A percentile compares a stretch with the other conserved stretches of the same genome.
These are phyloP conservation scores for Stephanodiscus minutulus DNA, from an alignment of 108 stramenopile species.

Conservation along the genomic window DNA sequence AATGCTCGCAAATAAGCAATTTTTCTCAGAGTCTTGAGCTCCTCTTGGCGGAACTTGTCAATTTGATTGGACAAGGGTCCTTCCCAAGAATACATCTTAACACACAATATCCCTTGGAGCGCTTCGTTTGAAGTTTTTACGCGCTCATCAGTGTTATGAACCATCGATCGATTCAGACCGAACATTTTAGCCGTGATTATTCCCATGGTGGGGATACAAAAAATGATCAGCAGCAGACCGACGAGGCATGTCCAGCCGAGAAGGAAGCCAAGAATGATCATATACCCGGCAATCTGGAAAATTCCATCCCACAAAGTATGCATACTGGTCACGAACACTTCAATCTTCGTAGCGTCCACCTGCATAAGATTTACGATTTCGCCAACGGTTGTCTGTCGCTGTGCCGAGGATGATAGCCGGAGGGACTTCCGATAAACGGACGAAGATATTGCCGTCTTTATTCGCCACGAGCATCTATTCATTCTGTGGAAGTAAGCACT, in stretches of 20 bases:
- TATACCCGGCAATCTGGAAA: constrained; percentile 76
- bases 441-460: constrained; percentile 65
- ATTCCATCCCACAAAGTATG: constrained; percentile 81
- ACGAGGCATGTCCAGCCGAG: constrained; percentile 81
- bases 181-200: constrained; percentile 67
- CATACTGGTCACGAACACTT: constrained; percentile 69
- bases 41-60: constrained; percentile 52
- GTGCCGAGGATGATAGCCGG: constrained; percentile 68
- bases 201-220: constrained; percentile 69
- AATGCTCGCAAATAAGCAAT: constrained; percentile 70
- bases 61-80: constrained; percentile 67
- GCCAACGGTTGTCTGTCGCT: constrained; percentile 67
- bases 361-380: constrained; percentile 92
- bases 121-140: constrained; percentile 90
- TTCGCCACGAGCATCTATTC: constrained; percentile 56
- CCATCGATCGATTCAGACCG: constrained; percentile 72
- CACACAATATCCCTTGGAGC: constrained; percentile 86
- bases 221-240: constrained; percentile 77
- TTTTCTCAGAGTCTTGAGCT: constrained; percentile 55
- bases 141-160: constrained; percentile 77
- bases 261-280: constrained; percentile 66
- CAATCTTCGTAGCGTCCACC: constrained; percentile 89
- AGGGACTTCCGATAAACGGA: constrained; percentile 88
- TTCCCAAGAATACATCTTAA: constrained; percentile 96
- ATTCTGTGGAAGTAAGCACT: constrained; percentile 69